phyloP scores from a whole-genome alignment of 163 green algal genomes.

The Trebouxia gelatinosa region DNA sequence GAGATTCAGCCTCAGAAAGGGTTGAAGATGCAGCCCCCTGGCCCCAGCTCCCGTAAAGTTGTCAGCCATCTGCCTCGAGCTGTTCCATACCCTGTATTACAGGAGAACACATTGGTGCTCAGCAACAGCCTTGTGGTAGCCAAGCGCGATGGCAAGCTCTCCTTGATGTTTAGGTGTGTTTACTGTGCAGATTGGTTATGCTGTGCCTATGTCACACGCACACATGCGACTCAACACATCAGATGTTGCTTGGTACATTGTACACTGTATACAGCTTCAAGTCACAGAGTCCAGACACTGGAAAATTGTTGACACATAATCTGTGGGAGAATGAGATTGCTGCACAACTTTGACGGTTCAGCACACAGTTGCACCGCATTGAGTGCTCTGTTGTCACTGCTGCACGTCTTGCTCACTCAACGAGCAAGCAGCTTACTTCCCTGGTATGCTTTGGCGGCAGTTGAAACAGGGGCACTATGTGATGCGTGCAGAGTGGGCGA shows the following conservation, averaged over 20 bases:
- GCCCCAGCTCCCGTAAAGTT: slow-evolving; percentile 52
- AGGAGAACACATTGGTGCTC: slow-evolving; percentile 83
- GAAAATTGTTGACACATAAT: too few species aligned
- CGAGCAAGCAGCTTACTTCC: neutral
- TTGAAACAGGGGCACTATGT: neutral
- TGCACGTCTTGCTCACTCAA: neutral
- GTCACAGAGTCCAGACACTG: neutral
- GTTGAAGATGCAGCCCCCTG: slow-evolving; percentile 54
- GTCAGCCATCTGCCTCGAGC: slow-evolving; percentile 42
- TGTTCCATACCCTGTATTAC: slow-evolving; percentile 65
- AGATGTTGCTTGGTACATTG: neutral
- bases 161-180: slow-evolving; percentile 56
- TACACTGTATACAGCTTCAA: neutral
- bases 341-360: too few species aligned
- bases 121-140: slow-evolving; percentile 51
- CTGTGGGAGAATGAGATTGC: too few species aligned
- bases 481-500: slow-evolving; percentile 65
- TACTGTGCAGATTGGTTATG: neutral
- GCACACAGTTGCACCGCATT: too few species aligned
- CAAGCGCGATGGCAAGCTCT: slow-evolving; percentile 45
- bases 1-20: slow-evolving; percentile 74
- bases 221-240: neutral
- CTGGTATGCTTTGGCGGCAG: neutral
- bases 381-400: neutral
- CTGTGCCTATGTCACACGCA: neutral